phyloP scores from a whole-genome alignment of 2,329 filamentous ascomycete genomes.

The Arthroderma sp. region DNA sequence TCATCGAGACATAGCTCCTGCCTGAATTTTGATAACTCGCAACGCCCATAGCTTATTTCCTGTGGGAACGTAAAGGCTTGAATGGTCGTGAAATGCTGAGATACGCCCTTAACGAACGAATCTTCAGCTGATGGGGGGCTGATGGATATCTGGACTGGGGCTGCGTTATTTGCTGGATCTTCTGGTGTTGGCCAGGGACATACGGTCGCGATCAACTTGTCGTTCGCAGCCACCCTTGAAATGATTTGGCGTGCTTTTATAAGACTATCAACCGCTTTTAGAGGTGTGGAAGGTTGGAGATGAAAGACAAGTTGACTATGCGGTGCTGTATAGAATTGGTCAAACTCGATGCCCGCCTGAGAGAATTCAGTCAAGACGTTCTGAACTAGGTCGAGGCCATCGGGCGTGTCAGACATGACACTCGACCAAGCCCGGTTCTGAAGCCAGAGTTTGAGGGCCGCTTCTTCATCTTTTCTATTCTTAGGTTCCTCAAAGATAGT shows the following conservation, averaged over 20 bases:
- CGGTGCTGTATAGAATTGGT: conserved; percentile 60
- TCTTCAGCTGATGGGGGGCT: conserved; percentile 39
- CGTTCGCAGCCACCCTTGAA: conserved; percentile 46
- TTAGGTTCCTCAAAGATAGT: conserved; percentile 5
- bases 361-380: conserved; percentile 52
- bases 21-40: conserved; percentile 30
- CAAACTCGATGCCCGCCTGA: conserved; percentile 50
- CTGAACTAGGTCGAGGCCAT: conserved; percentile 46
- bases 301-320: conserved; percentile 68
- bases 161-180: conserved; percentile 47
- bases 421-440: conserved; percentile 60
- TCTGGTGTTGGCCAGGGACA: conserved; percentile 54
- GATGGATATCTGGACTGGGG: conserved; percentile 59
- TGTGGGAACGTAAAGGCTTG: conserved; percentile 56
- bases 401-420: conserved; percentile 47
- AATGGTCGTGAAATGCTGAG: conserved; percentile 53
- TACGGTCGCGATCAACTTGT: conserved; percentile 55
- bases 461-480: conserved; percentile 9
- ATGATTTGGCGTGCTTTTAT: conserved; percentile 60
- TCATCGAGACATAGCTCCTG: conserved; percentile 27
- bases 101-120: conserved; percentile 58
- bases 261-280: conserved; percentile 58
- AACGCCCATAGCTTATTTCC: conserved; percentile 54
- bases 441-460: conserved; percentile 36
- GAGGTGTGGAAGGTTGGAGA: conserved; percentile 47